Evolutionary conservation across 495 filamentous ascomycete genomes (phyloP).

Genomic region (Penicillium pancosmium): DNA sequence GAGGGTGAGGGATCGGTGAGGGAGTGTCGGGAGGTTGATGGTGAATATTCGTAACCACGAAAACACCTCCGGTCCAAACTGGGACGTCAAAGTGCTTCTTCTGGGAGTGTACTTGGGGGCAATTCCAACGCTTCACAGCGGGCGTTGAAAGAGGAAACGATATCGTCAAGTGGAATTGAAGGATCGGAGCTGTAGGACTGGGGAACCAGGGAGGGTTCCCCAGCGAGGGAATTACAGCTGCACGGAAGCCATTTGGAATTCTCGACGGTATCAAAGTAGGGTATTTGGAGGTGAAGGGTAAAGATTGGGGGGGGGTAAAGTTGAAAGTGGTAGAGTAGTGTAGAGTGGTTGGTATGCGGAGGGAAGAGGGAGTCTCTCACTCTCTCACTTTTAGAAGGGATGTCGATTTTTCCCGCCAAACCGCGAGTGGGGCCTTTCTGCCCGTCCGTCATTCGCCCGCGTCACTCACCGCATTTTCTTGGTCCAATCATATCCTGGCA

Average conservation of each 20-base stretch:
- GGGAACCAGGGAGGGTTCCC: conserved; percentile 68
- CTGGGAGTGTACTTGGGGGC: conserved; percentile 45
- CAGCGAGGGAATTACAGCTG: conserved; percentile 92
- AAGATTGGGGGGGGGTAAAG: conserved; percentile 13
- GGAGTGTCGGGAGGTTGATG: conserved; percentile 13
- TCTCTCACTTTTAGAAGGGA: conserved; percentile 12
- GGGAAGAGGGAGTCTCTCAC: conserved; percentile 33
- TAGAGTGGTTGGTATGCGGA: conserved; percentile 25
- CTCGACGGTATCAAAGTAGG: conserved; percentile 73
- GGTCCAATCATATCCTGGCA: conserved; percentile 3
- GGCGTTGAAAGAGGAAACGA: conserved; percentile 60
- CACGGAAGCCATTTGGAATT: conserved; percentile 81
- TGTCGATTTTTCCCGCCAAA: conserved; percentile 36
- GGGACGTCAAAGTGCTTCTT: conserved; percentile 46
- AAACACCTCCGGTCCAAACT: conserved; percentile 45
- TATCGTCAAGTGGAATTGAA: conserved; percentile 78
- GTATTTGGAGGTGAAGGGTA: conserved; percentile 19
- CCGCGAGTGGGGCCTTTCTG: conserved; percentile 22
- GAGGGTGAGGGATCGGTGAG: neutral
- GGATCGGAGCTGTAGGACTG: conserved; percentile 77
- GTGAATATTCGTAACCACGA: conserved; percentile 28
- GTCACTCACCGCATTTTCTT: conserved; percentile 45
- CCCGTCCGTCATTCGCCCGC: conserved; percentile 33
- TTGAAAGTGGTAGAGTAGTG: neutral
- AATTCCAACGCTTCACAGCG: conserved; percentile 50